Base-by-base conservation (phyloP, 495 filamentous ascomycete species). In the Achaetomiella virescens region DNA sequence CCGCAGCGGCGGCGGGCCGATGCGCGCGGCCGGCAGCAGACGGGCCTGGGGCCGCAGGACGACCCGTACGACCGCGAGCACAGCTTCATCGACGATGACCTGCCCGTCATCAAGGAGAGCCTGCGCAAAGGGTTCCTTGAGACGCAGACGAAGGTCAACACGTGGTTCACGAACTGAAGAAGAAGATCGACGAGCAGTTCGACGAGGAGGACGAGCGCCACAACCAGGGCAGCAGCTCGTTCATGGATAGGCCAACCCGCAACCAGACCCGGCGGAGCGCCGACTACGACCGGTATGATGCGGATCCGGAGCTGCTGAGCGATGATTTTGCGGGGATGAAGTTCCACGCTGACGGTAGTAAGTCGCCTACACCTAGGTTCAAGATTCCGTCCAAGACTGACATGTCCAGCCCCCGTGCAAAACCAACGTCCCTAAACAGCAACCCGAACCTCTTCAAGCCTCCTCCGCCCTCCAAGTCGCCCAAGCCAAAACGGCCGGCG, bases 81-180 rank as follows among this genome's bases (percentile, higher is more conserved):
- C 63, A 96, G 82, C 73, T 97, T 96, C 66, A 83, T 98, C 67
- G 92, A 98, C 68, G 93, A 98, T 65, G 93, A 98, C 61, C 79
- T 98, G 42, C 93, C 93, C 3, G 84, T 91, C 45, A 97, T 98
- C 68, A 86, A 84, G 55, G 89, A 95, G 64, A 97, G 95, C 59
- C 81, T 98, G 59, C 87, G 84, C 62, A 95, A 97, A 73, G 93
- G 93, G 1, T 97, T 98, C 72, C 53, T 93, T 37, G 90, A 97
- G 58, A 98, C 93, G 21, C 93, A 98, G 74, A 81, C 79, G 12
- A 96, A 86, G 66, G 88, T 98, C 65, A 97, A 95, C 73, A 78
- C 82, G 44, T 97, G 92, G 92, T 86, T 98, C 46, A 85, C 81
- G 43, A 89, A 84, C 60, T 98, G 54, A 93, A 87, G 72, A 97